phyloP scores from a whole-genome alignment of 2,329 filamentous ascomycete species.

The Talaromyces islandicus region DNA sequence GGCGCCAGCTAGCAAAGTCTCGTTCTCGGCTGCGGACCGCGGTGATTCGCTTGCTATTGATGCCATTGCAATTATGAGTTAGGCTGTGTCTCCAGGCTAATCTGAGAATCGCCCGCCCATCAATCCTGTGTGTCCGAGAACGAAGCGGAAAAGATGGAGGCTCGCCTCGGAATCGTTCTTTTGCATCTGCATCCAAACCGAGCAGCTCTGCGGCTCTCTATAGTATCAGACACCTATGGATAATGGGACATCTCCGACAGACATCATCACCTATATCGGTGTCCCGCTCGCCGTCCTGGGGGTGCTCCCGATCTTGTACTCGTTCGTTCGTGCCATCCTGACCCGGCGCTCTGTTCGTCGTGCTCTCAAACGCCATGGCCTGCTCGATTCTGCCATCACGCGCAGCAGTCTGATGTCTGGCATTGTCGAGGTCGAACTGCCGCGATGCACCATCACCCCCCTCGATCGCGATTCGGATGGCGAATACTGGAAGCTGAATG shows the following conservation, averaged over 20 bases:
- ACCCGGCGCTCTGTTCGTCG: slow-evolving; percentile 57
- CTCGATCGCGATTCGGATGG: slow-evolving; percentile 50
- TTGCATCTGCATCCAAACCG: background rate
- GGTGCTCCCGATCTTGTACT: slow-evolving; percentile 61
- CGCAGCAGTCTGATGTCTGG: slow-evolving; percentile 60
- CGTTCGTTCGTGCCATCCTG: slow-evolving; percentile 54
- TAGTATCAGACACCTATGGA: background rate
- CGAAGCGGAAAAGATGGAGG: too few relatives aligned
- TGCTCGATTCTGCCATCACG: slow-evolving; percentile 50
- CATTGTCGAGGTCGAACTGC: slow-evolving; percentile 61
- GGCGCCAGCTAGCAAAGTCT: background rate
- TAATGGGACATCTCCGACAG: slow-evolving; percentile 23
- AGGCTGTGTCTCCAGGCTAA: too few relatives aligned
- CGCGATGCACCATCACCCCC: slow-evolving; percentile 58
- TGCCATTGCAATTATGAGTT: background rate
- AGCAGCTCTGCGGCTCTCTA: background rate
- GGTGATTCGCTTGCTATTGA: background rate
- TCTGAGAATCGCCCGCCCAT: too few relatives aligned
- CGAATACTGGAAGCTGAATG: slow-evolving; percentile 55
- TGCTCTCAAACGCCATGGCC: slow-evolving; percentile 51
- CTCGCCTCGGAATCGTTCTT: too few relatives aligned
- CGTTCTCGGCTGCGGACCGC: background rate
- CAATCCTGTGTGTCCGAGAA: too few relatives aligned
- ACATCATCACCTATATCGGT: slow-evolving; percentile 53
- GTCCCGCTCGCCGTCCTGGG: slow-evolving; percentile 55